Percentiles rank a stretch among this genome's conserved stretches.
These are phyloP conservation scores for Populus nigra DNA, from an alignment of 345 rosid species.

Conservation along the genomic window DNA sequence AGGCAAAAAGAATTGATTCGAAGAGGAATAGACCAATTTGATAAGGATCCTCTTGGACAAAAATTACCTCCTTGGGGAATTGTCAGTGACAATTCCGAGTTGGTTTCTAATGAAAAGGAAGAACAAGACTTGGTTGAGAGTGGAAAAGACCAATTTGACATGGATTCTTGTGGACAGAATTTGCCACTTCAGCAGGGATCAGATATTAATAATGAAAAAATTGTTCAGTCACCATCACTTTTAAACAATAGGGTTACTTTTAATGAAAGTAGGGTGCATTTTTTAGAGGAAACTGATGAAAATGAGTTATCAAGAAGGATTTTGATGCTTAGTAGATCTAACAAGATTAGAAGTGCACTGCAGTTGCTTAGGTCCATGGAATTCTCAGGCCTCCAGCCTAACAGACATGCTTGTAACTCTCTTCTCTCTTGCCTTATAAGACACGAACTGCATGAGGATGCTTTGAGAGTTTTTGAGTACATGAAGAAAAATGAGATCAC, in stretches of 20 bases:
- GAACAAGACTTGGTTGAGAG: slow-evolving; percentile 4
- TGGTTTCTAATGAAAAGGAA: slow-evolving; percentile 19
- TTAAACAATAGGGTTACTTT: not conserved
- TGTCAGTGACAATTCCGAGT: not conserved
- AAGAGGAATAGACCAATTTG: slow-evolving; percentile 19
- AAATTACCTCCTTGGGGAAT: slow-evolving; percentile 24
- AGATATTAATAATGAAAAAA: slow-evolving; percentile 20
- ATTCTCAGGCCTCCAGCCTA: slow-evolving; percentile 43
- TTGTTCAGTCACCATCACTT: slow-evolving; percentile 6
- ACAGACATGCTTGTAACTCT: slow-evolving; percentile 63
- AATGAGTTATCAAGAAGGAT: slow-evolving; percentile 60
- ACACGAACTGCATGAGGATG: slow-evolving; percentile 40
- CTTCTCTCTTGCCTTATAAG: slow-evolving; percentile 66
- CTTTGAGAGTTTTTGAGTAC: slow-evolving; percentile 50
- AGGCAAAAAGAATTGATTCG: slow-evolving; percentile 9
- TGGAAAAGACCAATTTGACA: slow-evolving; percentile 16
- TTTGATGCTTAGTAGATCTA: slow-evolving; percentile 65
- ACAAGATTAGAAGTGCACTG: slow-evolving; percentile 67
- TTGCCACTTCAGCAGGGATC: slow-evolving; percentile 14
- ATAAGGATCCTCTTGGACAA: slow-evolving; percentile 10
- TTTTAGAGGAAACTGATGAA: slow-evolving; percentile 66
- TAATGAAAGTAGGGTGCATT: slow-evolving; percentile 34
- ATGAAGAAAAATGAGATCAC: slow-evolving; percentile 46
- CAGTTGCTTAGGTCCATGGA: slow-evolving; percentile 63
- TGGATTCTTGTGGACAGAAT: slow-evolving; percentile 12